Evolutionary conservation across 495 filamentous ascomycete genomes (phyloP), one percentile per base, ranked within the genome.

Genomic region (Durotheca rogersii): DNA sequence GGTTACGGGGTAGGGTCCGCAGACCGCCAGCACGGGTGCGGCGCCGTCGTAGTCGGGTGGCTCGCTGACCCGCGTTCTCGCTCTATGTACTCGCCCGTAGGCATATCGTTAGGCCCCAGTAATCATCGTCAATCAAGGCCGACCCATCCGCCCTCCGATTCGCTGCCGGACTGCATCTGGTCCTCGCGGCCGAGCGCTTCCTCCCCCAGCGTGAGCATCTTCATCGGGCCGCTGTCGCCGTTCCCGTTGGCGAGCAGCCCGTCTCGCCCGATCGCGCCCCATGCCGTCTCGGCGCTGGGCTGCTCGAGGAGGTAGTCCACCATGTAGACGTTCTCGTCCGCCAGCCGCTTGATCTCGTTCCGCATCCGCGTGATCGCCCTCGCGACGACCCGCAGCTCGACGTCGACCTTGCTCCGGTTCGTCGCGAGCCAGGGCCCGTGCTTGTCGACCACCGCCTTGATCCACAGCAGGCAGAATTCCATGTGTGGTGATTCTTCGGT

Each of bases 391-490:
- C 93, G 80, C 49, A 96, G 71, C 65, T 96, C 93, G 7, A 88
- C 77, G 41, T 87, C 88, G 30, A 91, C 84, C 50, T 82, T 82
- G 7, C 78, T 82, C 10, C 81, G 73, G 63, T 92, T 85, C 34
- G 92, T 87, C 48, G 86, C 86, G 59, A 97, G 71, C 74, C 86
- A 88, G 14, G 84, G 75, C 20, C 93, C 93, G 66, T 96, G 93
- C 51, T 74, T 80, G 53, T 83, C 83, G 49, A 96, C 73, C 20
- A 96, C 65, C n/a, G 85, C 80, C 65, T 92, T 86, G 53, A 96
- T 84, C 93, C 93, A 98, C 10, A 90, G 65, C 46, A 98, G 71
- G 63, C 92, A 91, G 69, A 96, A 93, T 67, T 98, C 93, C 14
- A 98, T 73, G 72, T 95, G 90, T 1, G 91, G 92, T 1, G 82